Evolutionary conservation across 257 asterid genomes (phyloP).

Genomic region (Ehretia macrophylla): DNA sequence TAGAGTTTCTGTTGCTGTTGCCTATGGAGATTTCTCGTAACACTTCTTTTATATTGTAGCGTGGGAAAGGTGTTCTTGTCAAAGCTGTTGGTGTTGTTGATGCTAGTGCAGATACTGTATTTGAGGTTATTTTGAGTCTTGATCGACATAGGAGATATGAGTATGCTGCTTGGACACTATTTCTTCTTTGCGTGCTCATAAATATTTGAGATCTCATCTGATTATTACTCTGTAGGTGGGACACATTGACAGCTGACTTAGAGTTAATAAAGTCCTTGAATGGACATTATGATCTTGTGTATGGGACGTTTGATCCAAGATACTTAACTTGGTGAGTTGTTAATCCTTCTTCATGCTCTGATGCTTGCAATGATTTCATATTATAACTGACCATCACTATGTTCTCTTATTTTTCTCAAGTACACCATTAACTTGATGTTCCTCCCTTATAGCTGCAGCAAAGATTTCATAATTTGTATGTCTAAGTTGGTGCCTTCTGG

Average conservation of each 20-base stretch:
- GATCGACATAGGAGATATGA: slow-evolving; percentile 82
- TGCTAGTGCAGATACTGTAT: slow-evolving; percentile 89
- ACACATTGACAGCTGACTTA: slow-evolving; percentile 83
- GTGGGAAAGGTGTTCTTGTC: slow-evolving; percentile 76
- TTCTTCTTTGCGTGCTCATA: slow-evolving; percentile 14
- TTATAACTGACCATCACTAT: neutral
- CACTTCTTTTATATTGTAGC: slow-evolving; percentile 36
- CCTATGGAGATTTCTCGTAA: slow-evolving; percentile 11
- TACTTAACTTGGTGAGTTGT: slow-evolving; percentile 64
- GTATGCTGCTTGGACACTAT: slow-evolving; percentile 40
- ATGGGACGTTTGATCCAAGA: slow-evolving; percentile 82
- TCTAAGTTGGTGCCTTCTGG: neutral
- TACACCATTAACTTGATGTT: neutral
- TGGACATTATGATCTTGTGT: slow-evolving; percentile 85
- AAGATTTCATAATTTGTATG: neutral
- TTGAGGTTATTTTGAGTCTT: slow-evolving; percentile 70
- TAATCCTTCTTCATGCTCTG: neutral
- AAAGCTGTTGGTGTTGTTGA: slow-evolving; percentile 94
- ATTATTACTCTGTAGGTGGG: slow-evolving; percentile 80
- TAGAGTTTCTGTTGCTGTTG: neutral
- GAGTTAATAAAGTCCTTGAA: slow-evolving; percentile 75
- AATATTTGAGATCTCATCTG: slow-evolving; percentile 19
- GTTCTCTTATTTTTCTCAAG: neutral
- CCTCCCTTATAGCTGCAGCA: neutral
- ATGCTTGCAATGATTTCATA: neutral